Evolutionary conservation across 768 basidiomycete genomes (phyloP), one percentile per base, ranked within the genome.

Genomic region (Tulasnella calospora): DNA sequence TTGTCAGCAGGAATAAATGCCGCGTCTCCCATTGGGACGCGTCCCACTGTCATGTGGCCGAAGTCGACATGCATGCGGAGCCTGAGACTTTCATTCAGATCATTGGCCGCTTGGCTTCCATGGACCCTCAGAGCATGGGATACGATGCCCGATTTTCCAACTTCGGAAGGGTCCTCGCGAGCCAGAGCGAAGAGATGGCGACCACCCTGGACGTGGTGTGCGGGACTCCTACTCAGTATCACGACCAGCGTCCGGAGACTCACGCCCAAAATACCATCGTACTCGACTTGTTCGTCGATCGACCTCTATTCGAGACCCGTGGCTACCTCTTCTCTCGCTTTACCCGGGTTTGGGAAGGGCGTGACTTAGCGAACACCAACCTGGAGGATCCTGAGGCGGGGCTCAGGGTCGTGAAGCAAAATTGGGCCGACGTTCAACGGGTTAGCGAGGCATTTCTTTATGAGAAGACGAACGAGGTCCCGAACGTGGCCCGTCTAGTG

Each of bases 1-100:
- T 27, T 10, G 9, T 73, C 72, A 41, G 30, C 17, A n/a, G 12
- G n/a, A 41, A 36, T 3, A 46, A n/a, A 3, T 73, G 72, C n/a
- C 72, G 38, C 46, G n/a, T 73, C 72, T 73, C 21, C 38, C 72
- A 73, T 41, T 73, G 72, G 72, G 72, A 10, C 36, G 46, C 72
- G 15, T 38, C 40, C 72, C 38, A n/a, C 9, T 73, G 72, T 41
- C 72, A 73, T 21, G 72, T 73, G 19, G 19, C 72, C n/a, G 72
- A 73, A 23, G 38, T 36, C 21, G n/a, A 41, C 36, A 46, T 41
- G 12, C n/a, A n/a, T 12, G 38, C 4, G 3, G 30, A 38, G 36
- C 23, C 27, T 41, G 72, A 10, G 8, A 13, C 21, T 6, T 73
- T 73, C 36, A 73, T 73, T 46, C 72, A 73, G 35, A 41, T 73